Conservation (phyloP, 768 basidiomycete genomes). For the Lactarius vividus region DNA sequence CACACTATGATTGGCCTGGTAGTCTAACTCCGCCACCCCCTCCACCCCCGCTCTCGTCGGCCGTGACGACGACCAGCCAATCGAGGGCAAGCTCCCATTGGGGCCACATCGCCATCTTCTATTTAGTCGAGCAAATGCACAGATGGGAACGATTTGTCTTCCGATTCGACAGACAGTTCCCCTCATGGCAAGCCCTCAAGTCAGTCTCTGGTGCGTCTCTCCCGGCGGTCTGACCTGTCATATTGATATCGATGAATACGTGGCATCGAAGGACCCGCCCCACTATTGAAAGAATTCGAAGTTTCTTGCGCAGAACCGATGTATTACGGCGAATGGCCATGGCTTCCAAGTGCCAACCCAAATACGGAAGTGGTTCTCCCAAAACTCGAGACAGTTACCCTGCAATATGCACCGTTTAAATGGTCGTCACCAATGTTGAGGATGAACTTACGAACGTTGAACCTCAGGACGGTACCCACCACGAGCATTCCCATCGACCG, state of each 20-base stretch:
- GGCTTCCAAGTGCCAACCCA: conserved; percentile 58
- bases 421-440: conserved; percentile 74
- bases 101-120: conserved; percentile 79
- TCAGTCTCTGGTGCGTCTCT: conserved; percentile 59
- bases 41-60: conserved; percentile 25
- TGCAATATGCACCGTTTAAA: conserved; percentile 73
- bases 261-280: conserved; percentile 56
- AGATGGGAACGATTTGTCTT: conserved; percentile 83
- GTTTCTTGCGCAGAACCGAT: conserved; percentile 67
- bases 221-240: neutral
- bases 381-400: conserved; percentile 53
- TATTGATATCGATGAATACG: conserved; percentile 18
- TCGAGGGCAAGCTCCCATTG: conserved; percentile 58
- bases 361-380: conserved; percentile 40
- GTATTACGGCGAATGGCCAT: conserved; percentile 61
- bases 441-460: conserved; percentile 54
- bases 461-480: conserved; percentile 63
- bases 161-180: conserved; percentile 72
- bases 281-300: conserved; percentile 72
- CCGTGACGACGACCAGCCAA: conserved; percentile 31
- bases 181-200: conserved; percentile 70
- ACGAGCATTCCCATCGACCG: conserved; percentile 64
- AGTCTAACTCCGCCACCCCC: conserved; percentile 22
- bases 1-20: conserved; percentile 26
- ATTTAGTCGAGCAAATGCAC: conserved; percentile 76